These are phyloP conservation scores for Fusarium odoratissimum DNA, from an alignment of 2,329 filamentous ascomycete genomes.

Conservation along the genomic window DNA sequence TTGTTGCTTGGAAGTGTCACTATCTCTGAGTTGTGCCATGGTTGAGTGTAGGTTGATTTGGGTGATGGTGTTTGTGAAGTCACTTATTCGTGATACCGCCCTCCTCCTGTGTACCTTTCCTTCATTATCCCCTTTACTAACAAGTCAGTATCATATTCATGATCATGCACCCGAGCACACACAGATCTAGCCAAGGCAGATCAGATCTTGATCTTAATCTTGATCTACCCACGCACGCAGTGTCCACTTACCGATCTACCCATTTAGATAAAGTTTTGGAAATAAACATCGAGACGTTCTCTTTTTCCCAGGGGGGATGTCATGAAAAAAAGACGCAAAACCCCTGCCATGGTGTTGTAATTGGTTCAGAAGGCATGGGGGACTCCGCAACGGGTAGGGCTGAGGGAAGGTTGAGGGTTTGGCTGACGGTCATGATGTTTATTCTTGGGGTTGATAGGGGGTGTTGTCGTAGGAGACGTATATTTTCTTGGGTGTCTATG, in stretches of 20 bases:
- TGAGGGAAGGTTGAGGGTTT: constrained; percentile 32
- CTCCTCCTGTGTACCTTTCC: not conserved
- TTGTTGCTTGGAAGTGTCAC: not conserved
- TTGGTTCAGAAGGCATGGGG: constrained; percentile 28
- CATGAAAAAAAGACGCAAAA: constrained; percentile 32
- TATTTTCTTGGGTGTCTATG: constrained; percentile 1
- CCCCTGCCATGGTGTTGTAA: constrained; percentile 33
- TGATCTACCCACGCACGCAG: constrained; percentile 32
- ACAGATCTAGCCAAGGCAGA: constrained; percentile 35
- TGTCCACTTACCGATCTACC: constrained; percentile 39
- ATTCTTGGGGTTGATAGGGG: constrained; percentile 25
- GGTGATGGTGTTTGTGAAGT: not conserved
- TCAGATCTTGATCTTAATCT: constrained; percentile 22
- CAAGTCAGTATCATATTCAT: constrained; percentile 8
- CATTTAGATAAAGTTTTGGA: constrained; percentile 5
- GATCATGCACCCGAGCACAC: constrained; percentile 26
- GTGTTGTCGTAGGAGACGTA: constrained; percentile 26
- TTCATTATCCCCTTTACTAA: not conserved
- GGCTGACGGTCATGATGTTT: constrained; percentile 39
- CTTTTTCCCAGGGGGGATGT: constrained; percentile 5
- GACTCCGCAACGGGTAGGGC: constrained; percentile 42
- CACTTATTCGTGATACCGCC: not conserved
- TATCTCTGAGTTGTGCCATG: not conserved
- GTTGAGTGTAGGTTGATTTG: not conserved
- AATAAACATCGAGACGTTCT: constrained; percentile 10